Base-by-base conservation (phyloP, 1,284 basidiomycete genomes). In the Apiotrichum mycotoxinovorans region DNA sequence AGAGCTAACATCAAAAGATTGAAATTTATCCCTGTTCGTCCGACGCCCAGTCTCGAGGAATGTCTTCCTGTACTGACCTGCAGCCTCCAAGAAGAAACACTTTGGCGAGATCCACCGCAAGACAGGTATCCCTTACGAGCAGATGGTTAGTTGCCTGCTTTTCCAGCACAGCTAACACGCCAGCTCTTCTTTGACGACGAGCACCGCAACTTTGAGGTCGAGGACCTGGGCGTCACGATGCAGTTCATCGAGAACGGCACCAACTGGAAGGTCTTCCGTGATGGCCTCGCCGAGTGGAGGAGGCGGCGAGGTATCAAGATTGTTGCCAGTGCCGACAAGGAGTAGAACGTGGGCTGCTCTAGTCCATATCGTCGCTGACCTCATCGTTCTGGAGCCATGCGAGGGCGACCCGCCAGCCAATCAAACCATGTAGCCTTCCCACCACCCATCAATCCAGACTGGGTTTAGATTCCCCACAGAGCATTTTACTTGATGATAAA, bases 131-230 rank as follows among this genome's bases (percentile, higher is more conserved):
- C 84, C 89, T 0, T 93, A 90, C 68, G 82, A 83, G 4, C 86
- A 92, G 64, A 93, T 92, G 91, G 88, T 87, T 50, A 17, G 80
- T 35, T 14, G 51, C 87, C 15, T 42, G n/a, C 37, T 15, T 17
- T 38, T 38, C 4, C 37, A 15, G 26, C 23, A 18, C 23, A 25
- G n/a, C 26, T 53, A 34, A 57, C 49, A 20, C 54, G 11, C 4
- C 57, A 76, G 89, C 79, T 92, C 3, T 91, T 91, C 75, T 92
- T 88, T 61, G 89, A 91, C 61, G 89, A 92, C 65, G 89, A 92
- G 70, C 71, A 70, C 54, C 80, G 89, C 33, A 91, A 92, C 66
- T 80, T 79, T 27, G 88, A 91, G 62, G 88, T 90, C 0, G 86
- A 89, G 69, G 25, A 46, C 14, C 76, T 90, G 8, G 87, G 87